Conservation (phyloP, 2,329 filamentous ascomycete genomes). For the Aspergillus awamori region DNA sequence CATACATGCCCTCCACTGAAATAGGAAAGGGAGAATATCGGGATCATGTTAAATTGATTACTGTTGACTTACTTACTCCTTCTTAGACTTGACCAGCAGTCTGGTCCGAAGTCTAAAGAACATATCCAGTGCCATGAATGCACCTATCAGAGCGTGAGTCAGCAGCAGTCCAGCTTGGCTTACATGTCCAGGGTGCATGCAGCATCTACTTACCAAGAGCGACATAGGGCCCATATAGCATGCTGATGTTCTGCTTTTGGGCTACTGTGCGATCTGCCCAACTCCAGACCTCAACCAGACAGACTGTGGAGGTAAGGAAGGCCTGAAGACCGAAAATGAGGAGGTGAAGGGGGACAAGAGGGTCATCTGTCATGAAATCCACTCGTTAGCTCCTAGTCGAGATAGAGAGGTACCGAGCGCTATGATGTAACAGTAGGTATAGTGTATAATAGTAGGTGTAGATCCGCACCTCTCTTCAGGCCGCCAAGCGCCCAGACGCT, state of each 20-base stretch:
- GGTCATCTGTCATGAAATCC: slow-evolving; percentile 50
- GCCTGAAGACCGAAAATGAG: slow-evolving; percentile 63
- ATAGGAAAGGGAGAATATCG: neutral
- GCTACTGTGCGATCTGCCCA: slow-evolving; percentile 54
- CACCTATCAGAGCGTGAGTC: slow-evolving; percentile 30
- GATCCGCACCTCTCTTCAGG: slow-evolving; percentile 51
- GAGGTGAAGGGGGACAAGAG: slow-evolving; percentile 61
- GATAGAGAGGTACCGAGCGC: neutral
- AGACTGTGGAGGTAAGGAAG: slow-evolving; percentile 64
- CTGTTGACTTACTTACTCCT: slow-evolving; percentile 24
- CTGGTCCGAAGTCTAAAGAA: slow-evolving; percentile 34
- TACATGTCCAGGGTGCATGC: neutral
- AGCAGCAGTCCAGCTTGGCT: neutral
- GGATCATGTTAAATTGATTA: neutral
- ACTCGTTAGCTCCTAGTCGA: neutral
- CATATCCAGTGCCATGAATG: slow-evolving; percentile 44
- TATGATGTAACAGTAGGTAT: slow-evolving; percentile 7
- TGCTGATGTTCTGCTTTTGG: slow-evolving; percentile 55
- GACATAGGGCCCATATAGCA: slow-evolving; percentile 61
- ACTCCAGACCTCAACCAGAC: slow-evolving; percentile 62
- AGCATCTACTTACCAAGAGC: slow-evolving; percentile 52
- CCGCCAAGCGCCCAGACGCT: slow-evolving; percentile 63
- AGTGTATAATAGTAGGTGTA: neutral
- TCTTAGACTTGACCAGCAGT: slow-evolving; percentile 34
- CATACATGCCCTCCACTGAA: neutral